Base-by-base conservation (phyloP, 805 yeast genomes). In the Saccharomycopsis babjevae region DNA sequence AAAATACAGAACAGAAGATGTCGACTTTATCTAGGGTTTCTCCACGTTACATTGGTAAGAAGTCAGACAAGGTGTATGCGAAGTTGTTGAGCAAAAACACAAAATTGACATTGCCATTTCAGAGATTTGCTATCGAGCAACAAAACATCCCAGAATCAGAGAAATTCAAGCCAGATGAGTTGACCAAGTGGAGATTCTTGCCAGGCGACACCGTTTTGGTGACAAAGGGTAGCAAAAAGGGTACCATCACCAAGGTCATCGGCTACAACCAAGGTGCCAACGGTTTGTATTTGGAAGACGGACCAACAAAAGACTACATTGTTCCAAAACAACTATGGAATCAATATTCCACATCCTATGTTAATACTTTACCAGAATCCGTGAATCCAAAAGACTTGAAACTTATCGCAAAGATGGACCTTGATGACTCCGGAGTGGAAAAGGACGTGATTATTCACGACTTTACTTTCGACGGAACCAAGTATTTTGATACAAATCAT, bases 181-280 rank as follows among this genome's bases (percentile, higher is more conserved):
- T 81, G 39, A 76, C 77, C 62, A 79, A 86, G 55, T 79, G 87
- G 76, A 84, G 82, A 56, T 83, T 82, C 65, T 76, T 84, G 55
- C 83, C 82, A 25, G 96, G 96, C 22, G 97, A 89, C 73, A 76
- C 86, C 63, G 96, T 88, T 1, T 80, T 89, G 69, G 77, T 90
- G 30, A 76, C 83, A 32, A 79, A 78, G 58, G 97, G 97, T 20
- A 77, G 79, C 56, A 79, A 81, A 68, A 83, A 82, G 68, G 96
- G 97, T n/a, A 83, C 82, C 32, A 78, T 91, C 15, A 84, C 93
- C 8, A 81, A 81, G 60, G 81, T 93, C 11, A 77, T 80, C 62
- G 81, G 83, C 62, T 82, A 83, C 64, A 81, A 80, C 57, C 73
- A 76, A n/a, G 78, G 79, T 54, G 78, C 84, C 25, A 88, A 90